Conservation (phyloP, 768 basidiomycete genomes). For the Hemileccinum impolitum region DNA sequence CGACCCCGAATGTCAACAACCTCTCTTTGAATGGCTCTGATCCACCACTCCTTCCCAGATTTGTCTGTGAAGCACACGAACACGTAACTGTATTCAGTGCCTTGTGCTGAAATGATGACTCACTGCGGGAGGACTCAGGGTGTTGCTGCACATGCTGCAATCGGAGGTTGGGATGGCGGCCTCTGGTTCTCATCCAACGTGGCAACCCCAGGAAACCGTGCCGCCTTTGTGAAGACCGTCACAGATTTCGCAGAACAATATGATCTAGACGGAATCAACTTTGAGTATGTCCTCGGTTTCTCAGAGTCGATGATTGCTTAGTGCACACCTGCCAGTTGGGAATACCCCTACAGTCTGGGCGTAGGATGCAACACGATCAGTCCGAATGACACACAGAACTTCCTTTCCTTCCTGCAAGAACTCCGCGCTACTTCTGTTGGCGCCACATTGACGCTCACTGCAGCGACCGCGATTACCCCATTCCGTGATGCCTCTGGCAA, state of each 20-base stretch:
- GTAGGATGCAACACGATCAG: slow-evolving; percentile 65
- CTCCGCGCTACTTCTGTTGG: slow-evolving; percentile 55
- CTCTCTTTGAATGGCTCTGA: slow-evolving; percentile 42
- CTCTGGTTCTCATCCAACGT: slow-evolving; percentile 61
- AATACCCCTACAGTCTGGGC: slow-evolving; percentile 70
- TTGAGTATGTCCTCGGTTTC: slow-evolving; percentile 20
- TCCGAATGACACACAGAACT: slow-evolving; percentile 66
- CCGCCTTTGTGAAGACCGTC: slow-evolving; percentile 62
- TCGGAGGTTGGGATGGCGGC: slow-evolving; percentile 74
- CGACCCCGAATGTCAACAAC: slow-evolving; percentile 31
- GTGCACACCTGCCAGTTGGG: slow-evolving; percentile 60
- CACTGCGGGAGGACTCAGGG: slow-evolving; percentile 34
- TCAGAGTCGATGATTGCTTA: neutral
- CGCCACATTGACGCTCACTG: slow-evolving; percentile 59
- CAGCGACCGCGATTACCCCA: slow-evolving; percentile 61
- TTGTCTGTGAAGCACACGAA: slow-evolving; percentile 45
- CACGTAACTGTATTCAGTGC: slow-evolving; percentile 21
- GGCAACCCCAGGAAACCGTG: slow-evolving; percentile 52
- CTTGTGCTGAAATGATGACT: neutral
- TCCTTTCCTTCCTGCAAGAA: slow-evolving; percentile 68
- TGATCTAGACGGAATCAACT: slow-evolving; percentile 51
- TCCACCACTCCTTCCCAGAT: slow-evolving; percentile 48
- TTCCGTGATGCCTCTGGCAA: slow-evolving; percentile 58
- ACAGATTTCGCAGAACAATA: slow-evolving; percentile 46
- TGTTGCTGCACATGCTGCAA: slow-evolving; percentile 53